phyloP scores from a whole-genome alignment of 2,329 filamentous ascomycete species.

The Nothopassalora personata region DNA sequence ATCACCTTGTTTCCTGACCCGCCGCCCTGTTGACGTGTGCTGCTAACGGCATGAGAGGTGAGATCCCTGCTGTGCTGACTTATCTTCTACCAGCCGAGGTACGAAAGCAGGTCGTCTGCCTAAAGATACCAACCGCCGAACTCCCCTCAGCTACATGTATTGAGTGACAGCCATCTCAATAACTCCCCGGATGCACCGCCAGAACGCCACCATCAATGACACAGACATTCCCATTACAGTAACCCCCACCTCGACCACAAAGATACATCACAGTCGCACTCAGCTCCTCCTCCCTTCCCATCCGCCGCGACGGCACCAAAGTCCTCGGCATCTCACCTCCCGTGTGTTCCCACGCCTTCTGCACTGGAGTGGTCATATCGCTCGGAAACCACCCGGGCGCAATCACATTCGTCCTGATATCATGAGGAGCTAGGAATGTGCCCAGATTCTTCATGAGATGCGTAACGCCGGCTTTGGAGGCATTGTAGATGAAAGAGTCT shows the following conservation, averaged over 20 bases:
- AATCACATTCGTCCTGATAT: conserved; percentile 44
- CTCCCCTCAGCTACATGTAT: too few relatives aligned
- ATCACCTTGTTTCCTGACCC: too few relatives aligned
- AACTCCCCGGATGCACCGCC: conserved; percentile 26
- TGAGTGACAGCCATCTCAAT: neutral
- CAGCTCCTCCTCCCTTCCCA: conserved; percentile 41
- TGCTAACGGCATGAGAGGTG: too few relatives aligned
- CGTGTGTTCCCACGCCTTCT: conserved; percentile 33
- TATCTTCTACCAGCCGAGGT: too few relatives aligned
- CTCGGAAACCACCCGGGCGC: conserved; percentile 43
- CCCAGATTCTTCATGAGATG: conserved; percentile 44
- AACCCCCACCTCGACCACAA: conserved; percentile 47
- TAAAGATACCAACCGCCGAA: too few relatives aligned
- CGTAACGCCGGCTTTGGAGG: conserved; percentile 40
- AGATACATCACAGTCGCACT: conserved; percentile 48
- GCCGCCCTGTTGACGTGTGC: too few relatives aligned
- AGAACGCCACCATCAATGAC: conserved; percentile 44
- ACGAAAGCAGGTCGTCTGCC: too few relatives aligned
- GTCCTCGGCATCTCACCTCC: conserved; percentile 28
- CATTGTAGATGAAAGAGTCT: conserved; percentile 15
- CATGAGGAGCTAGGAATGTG: conserved; percentile 40
- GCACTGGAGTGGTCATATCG: conserved; percentile 40
- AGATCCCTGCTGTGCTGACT: too few relatives aligned
- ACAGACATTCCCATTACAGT: conserved; percentile 51
- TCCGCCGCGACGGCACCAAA: conserved; percentile 28